Evolutionary conservation across 345 rosid genomes (phyloP).

Genomic region (Moringa oleifera): DNA sequence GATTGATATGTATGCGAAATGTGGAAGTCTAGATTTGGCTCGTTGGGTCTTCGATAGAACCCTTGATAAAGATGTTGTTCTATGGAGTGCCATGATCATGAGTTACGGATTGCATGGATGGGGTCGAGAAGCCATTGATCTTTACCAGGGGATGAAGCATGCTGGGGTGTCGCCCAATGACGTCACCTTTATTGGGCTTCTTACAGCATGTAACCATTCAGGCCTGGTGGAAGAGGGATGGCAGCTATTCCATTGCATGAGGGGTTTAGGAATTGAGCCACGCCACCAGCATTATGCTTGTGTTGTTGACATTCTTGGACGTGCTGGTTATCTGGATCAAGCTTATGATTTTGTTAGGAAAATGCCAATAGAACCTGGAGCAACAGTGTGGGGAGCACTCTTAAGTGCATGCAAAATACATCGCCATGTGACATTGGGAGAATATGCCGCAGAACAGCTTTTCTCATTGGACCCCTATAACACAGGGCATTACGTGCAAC

Average conservation of each 20-base stretch:
- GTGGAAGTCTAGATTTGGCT: constrained; percentile 56
- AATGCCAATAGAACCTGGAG: constrained; percentile 61
- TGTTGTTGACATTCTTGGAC: constrained; percentile 71
- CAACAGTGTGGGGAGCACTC: constrained; percentile 65
- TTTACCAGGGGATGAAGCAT: constrained; percentile 43
- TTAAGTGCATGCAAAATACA: constrained; percentile 65
- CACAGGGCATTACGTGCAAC: constrained; percentile 66
- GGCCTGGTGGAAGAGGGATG: constrained; percentile 66
- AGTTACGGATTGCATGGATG: constrained; percentile 70
- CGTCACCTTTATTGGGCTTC: constrained; percentile 62
- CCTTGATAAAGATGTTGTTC: constrained; percentile 50
- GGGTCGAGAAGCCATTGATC: constrained; percentile 49
- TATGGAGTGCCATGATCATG: constrained; percentile 68
- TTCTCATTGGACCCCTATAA: constrained; percentile 52
- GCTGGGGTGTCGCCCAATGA: constrained; percentile 52
- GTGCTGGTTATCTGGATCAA: constrained; percentile 49
- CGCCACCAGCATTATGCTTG: constrained; percentile 66
- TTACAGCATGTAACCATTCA: constrained; percentile 64
- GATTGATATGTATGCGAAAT: constrained; percentile 69
- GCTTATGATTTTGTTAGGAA: constrained; percentile 49
- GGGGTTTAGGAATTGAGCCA: constrained; percentile 44
- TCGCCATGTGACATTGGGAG: constrained; percentile 52
- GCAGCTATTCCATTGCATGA: constrained; percentile 55
- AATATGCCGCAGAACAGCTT: constrained; percentile 58
- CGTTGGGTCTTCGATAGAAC: constrained; percentile 48